Conservation (phyloP, 2,329 filamentous ascomycete genomes). For the Pseudogymnoascus sp. region DNA sequence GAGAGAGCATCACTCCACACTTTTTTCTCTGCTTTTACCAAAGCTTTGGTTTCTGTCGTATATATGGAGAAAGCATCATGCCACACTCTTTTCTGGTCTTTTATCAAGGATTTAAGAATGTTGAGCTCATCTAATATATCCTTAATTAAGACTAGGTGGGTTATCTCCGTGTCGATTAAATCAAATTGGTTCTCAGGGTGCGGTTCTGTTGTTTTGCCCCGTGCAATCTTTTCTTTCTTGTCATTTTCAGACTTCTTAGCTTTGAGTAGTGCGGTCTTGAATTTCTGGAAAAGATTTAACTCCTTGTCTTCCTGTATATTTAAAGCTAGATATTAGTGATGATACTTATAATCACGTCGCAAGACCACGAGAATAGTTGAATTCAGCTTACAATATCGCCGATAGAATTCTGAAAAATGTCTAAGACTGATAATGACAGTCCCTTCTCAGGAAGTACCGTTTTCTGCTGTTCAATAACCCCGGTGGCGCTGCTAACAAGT, state of each 20-base stretch:
- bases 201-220: too few relatives aligned
- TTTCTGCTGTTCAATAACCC: background rate
- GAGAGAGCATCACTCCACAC: constrained; percentile 12
- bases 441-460: background rate
- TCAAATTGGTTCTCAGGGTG: background rate
- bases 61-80: background rate
- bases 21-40: constrained; percentile 13
- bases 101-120: constrained; percentile 1
- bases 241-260: too few relatives aligned
- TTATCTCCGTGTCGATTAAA: background rate
- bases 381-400: background rate
- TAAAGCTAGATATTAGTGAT: too few relatives aligned
- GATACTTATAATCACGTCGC: too few relatives aligned
- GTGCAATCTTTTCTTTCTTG: too few relatives aligned
- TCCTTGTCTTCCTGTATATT: background rate
- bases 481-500: background rate
- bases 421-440: background rate
- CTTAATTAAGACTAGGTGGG: constrained; percentile 11
- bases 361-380: too few relatives aligned
- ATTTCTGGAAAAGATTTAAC: background rate
- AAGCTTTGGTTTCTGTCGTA: constrained; percentile 9
- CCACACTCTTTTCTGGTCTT: background rate
- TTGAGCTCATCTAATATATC: constrained; percentile 18
- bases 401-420: constrained; percentile 1
- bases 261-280: too few relatives aligned